phyloP scores from a whole-genome alignment of 129 eudicot species.

The Cynara cardunculus region DNA sequence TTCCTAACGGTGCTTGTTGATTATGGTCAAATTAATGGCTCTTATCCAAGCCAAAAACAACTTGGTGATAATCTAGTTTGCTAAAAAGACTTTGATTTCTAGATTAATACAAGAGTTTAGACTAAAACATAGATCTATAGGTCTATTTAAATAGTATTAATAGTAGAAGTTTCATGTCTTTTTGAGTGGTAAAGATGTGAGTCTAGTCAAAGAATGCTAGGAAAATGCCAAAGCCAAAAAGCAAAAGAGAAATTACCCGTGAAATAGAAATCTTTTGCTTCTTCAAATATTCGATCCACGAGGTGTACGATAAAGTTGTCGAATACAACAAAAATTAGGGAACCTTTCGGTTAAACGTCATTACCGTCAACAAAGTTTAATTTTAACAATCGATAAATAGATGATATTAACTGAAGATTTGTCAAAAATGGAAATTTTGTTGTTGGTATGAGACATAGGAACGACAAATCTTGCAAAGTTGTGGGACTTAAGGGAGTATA shows the following conservation, averaged over 20 bases:
- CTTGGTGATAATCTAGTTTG: too few species aligned
- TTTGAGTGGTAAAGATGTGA: background rate
- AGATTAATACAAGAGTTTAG: background rate
- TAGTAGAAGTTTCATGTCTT: background rate
- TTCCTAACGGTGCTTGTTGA: too few species aligned
- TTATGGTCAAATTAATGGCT: too few species aligned
- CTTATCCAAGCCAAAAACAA: too few species aligned
- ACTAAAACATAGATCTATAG: background rate
- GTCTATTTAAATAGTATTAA: background rate
- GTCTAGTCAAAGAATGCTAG: background rate
- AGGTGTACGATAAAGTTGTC: background rate
- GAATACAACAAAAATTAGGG: too few species aligned
- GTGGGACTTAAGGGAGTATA: too few species aligned
- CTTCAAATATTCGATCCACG: background rate
- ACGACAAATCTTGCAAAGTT: too few species aligned
- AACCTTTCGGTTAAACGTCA: too few species aligned
- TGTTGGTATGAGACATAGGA: too few species aligned
- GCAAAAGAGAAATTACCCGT: too few species aligned
- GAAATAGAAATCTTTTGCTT: too few species aligned
- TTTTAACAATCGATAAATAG: background rate
- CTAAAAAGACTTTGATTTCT: too few species aligned
- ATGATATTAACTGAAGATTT: background rate
- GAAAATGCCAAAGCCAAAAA: background rate
- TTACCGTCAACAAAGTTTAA: background rate
- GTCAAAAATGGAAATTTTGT: background rate